Evolutionary conservation across 768 basidiomycete species (phyloP).

Genomic region (Agaricus blazei): DNA sequence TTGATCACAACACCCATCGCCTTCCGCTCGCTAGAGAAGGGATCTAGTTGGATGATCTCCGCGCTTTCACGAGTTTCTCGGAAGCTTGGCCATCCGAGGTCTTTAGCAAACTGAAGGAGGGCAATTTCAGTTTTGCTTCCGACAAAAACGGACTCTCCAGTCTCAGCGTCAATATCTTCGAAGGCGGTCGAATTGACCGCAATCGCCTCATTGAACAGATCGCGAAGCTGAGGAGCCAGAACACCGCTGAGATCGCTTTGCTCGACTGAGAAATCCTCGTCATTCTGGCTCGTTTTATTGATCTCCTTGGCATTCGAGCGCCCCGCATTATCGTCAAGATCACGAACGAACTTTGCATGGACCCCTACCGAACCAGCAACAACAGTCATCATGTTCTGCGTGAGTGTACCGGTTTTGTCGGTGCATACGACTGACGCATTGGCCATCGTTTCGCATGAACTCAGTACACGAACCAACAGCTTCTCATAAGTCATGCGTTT

Average conservation of each 20-base stretch:
- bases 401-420: constrained; percentile 96
- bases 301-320: constrained; percentile 69
- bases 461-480: constrained; percentile 90
- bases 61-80: constrained; percentile 56
- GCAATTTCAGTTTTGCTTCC: constrained; percentile 97
- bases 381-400: constrained; percentile 92
- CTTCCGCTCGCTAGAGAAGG: constrained; percentile 92
- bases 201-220: constrained; percentile 80
- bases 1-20: constrained; percentile 89
- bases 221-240: constrained; percentile 54
- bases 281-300: constrained; percentile 35
- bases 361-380: constrained; percentile 95
- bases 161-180: constrained; percentile 67
- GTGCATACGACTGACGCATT: constrained; percentile 95
- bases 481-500: constrained; percentile 98
- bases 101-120: constrained; percentile 78
- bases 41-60: constrained; percentile 78
- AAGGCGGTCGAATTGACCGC: constrained; percentile 94
- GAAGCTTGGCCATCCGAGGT: constrained; percentile 74
- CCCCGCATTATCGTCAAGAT: constrained; percentile 62
- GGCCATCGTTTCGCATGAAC: constrained; percentile 98
- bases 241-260: constrained; percentile 60
- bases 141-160: constrained; percentile 59
- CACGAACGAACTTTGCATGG: constrained; percentile 88
- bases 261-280: constrained; percentile 84